Evolutionary conservation across 2,329 filamentous ascomycete species (phyloP), one percentile per base, ranked within the genome.

Genomic region (Pseudogymnoascus sp.): DNA sequence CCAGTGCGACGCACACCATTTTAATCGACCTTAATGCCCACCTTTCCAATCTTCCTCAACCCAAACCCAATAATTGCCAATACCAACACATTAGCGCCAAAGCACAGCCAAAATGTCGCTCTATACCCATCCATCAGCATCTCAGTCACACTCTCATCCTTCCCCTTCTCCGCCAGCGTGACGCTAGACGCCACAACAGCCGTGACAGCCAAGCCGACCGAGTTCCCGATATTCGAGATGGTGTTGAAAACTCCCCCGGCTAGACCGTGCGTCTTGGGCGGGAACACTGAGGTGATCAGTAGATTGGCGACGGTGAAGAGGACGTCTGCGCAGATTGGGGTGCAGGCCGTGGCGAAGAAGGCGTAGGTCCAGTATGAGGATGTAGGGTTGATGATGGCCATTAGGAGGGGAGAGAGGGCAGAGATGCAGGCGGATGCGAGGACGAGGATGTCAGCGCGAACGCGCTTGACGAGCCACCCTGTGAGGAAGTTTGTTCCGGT

Each of bases 231-330:
- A 64, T 86, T 82, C 0, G 76, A 72, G 0, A 80, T 74, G 0
- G 82, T 84, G 63, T 83, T 85, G 69, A 86, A 86, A 0, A 87
- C 82, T 0, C 81, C 82, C 0, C 83, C 84, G 0, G 82, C 83
- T 0, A 87, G 72, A 0, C 80, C 80, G 62, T 86, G 83, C 1
- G 76, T 83, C 7, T 81, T 71, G n/a, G 77, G 73, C 0, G 81
- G 79, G 63, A 85, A 86, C 2, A 75, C 76, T 12, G 81, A 78
- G 0, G 77, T 76, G 6, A 85, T 77, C 3, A 85, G 71, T 18
- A 86, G 75, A 20, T 80, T 72, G 0, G 77, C 80, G 2, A 86
- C 77, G 0, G 80, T 85, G 67, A 83, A 85, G 6, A 86, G 72
- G 0, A 81, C 12, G 74, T 75, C 63, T 74, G 73, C 7, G 76